Evolutionary conservation across 2,329 filamentous ascomycete species (phyloP).

Genomic region (Truncatella angustata): DNA sequence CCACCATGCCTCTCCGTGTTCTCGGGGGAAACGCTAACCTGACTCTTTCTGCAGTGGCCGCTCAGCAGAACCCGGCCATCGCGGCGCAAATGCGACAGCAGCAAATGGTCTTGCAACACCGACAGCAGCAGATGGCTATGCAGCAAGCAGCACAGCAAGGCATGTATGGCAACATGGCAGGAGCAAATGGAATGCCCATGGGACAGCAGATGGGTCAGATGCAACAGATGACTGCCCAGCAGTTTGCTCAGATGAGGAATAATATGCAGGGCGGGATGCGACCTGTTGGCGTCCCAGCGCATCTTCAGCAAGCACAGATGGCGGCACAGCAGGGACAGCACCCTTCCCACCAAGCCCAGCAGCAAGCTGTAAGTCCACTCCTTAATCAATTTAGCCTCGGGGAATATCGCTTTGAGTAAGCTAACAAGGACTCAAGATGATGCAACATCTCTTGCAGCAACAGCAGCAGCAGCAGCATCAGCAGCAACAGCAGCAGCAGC

Average conservation of each 20-base stretch:
- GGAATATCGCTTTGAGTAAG: not conserved
- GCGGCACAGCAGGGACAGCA: conserved; percentile 29
- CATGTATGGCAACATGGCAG: conserved; percentile 16
- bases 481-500: conserved; percentile 39
- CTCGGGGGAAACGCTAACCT: not conserved
- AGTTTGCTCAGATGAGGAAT: conserved; percentile 30
- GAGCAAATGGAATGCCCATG: conserved; percentile 36
- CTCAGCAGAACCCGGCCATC: not conserved
- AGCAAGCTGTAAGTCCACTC: conserved; percentile 9
- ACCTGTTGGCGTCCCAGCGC: conserved; percentile 39
- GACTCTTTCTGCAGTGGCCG: not conserved
- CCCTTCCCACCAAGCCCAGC: conserved; percentile 20
- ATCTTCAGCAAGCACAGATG: conserved; percentile 39
- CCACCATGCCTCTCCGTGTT: not conserved
- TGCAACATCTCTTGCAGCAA: conserved; percentile 35
- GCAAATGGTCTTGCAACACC: conserved; percentile 14
- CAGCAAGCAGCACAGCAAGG: conserved; percentile 34
- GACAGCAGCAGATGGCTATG: conserved; percentile 24
- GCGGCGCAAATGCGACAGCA: conserved; percentile 12
- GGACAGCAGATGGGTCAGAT: conserved; percentile 36
- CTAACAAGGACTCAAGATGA: conserved; percentile 17
- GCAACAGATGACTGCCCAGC: conserved; percentile 39
- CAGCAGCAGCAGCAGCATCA: conserved; percentile 41
- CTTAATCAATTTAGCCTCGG: conserved; percentile 6
- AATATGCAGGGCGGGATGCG: conserved; percentile 28